Evolutionary conservation across 345 rosid species (phyloP).

Genomic region (Anacardium occidentale): DNA sequence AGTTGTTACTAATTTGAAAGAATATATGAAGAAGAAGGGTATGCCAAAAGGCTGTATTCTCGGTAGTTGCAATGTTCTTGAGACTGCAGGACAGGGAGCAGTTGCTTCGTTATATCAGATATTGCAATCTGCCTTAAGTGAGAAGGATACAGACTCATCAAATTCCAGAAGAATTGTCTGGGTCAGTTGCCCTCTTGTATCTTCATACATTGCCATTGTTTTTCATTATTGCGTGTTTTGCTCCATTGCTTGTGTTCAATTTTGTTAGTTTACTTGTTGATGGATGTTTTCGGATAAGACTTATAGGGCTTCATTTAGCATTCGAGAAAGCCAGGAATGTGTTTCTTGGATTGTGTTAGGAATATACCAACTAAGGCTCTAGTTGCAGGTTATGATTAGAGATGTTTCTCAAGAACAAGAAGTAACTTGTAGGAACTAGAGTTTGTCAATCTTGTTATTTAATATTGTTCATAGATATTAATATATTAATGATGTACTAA

Average conservation of each 20-base stretch:
- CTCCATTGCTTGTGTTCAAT: neutral
- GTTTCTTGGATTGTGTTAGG: too few relatives aligned
- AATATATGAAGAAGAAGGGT: slow-evolving; percentile 65
- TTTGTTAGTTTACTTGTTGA: neutral
- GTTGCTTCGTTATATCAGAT: slow-evolving; percentile 54
- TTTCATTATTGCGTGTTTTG: neutral
- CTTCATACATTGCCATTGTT: neutral
- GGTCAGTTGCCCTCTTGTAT: slow-evolving; percentile 46
- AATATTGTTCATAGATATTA: neutral
- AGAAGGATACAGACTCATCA: slow-evolving; percentile 49
- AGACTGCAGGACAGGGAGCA: slow-evolving; percentile 91
- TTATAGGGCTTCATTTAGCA: too few relatives aligned
- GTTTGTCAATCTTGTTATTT: neutral
- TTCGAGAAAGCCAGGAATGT: too few relatives aligned
- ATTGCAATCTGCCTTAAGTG: slow-evolving; percentile 50
- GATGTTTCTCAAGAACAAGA: neutral
- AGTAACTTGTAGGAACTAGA: neutral
- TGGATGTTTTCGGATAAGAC: neutral
- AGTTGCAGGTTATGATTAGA: neutral
- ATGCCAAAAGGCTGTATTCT: slow-evolving; percentile 68
- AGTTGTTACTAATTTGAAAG: slow-evolving; percentile 62
- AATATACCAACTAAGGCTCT: too few relatives aligned
- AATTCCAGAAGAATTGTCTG: slow-evolving; percentile 54
- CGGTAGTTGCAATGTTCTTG: slow-evolving; percentile 79
- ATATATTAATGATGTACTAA: too few relatives aligned